These are phyloP conservation scores for Chlamydomonas applanata DNA, from an alignment of 139 green algal genomes.

Conservation along the genomic window DNA sequence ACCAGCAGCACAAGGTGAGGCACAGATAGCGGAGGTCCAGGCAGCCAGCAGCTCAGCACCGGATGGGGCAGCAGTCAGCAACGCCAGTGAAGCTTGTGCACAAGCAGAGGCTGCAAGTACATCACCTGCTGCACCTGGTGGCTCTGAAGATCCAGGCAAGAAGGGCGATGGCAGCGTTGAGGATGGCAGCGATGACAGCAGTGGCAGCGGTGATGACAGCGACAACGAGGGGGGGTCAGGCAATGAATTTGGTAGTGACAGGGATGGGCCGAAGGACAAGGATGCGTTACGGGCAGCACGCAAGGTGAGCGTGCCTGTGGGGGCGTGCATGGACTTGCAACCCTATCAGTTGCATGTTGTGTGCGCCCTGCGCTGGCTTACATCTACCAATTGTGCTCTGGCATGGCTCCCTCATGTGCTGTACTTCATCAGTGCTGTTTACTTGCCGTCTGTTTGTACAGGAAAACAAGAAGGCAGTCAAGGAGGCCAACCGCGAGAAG, in stretches of 20 bases:
- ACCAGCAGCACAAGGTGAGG: background rate
- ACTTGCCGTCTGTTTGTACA: slow-evolving; percentile 20
- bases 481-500: slow-evolving; percentile 85
- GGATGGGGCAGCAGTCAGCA: slow-evolving; percentile 11
- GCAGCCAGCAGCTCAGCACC: background rate
- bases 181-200: background rate
- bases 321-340: background rate
- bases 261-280: slow-evolving; percentile 36
- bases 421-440: no score
- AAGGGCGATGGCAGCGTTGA: background rate
- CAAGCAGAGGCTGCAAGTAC: background rate
- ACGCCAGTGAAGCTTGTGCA: background rate
- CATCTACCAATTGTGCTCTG: no score
- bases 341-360: no score
- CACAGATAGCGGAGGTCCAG: background rate
- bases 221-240: no score
- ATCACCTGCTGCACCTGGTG: background rate
- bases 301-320: slow-evolving; percentile 40
- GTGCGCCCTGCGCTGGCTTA: no score
- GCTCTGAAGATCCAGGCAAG: no score
- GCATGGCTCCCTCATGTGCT: no score
- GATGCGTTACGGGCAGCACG: slow-evolving; percentile 52
- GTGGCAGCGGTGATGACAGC: slow-evolving; percentile 3
- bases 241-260: slow-evolving; percentile 9
- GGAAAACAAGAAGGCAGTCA: slow-evolving; percentile 80